Evolutionary conservation across 2,329 filamentous ascomycete genomes (phyloP), one percentile per base, ranked within the genome.

Genomic region (Fusarium marasasianum): DNA sequence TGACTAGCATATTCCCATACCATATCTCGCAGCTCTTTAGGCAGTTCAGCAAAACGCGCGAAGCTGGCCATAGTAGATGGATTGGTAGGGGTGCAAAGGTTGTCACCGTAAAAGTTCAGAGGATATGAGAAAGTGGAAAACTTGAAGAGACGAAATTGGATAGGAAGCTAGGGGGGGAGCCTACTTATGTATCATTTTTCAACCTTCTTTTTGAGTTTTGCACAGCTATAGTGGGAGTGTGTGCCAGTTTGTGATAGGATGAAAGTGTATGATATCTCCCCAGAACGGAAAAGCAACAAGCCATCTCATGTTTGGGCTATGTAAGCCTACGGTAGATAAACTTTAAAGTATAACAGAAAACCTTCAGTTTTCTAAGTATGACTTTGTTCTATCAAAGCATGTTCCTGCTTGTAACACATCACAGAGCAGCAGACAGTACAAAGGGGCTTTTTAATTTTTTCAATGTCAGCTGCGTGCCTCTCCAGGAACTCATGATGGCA

Each of bases 1-100:
- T 51, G 50, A 10, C 43, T 37, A 18, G 50, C 63, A 9, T 57
- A 17, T 7, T 11, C 26, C 67, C 44, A 72, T 24, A 71, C 58
- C 7, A 43, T 18, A 9, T 72, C 53, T 18, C 67, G 26, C 4
- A 71, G 9, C 22, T 72, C 67, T 40, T 44, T 35, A 6, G 67
- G 55, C 1, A 71, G n/a, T n/a, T n/a, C n/a, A n/a, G n/a, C n/a
- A n/a, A n/a, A n/a, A n/a, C n/a, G n/a, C n/a, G n/a, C n/a, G n/a
- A n/a, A n/a, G n/a, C n/a, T n/a, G n/a, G n/a, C n/a, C n/a, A n/a
- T n/a, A n/a, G n/a, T n/a, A n/a, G n/a, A n/a, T n/a, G n/a, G n/a
- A n/a, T n/a, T n/a, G n/a, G n/a, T n/a, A n/a, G n/a, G n/a, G n/a
- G n/a, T n/a, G n/a, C n/a, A n/a, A n/a, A n/a, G n/a, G n/a, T n/a